phyloP scores from a whole-genome alignment of 2,329 filamentous ascomycete genomes.

The Aspergillus sp. region DNA sequence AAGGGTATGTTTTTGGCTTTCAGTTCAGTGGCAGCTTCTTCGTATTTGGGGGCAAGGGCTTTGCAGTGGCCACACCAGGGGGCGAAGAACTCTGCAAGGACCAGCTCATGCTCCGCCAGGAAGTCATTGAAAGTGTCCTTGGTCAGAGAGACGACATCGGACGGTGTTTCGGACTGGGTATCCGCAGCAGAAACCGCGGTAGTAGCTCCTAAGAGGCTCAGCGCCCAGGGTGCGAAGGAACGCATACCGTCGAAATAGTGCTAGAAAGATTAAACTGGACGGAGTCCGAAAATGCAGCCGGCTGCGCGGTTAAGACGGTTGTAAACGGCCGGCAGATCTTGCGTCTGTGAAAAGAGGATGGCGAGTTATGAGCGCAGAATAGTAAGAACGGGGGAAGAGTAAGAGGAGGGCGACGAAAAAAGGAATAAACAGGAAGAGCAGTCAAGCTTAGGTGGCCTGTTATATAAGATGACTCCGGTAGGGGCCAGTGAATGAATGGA shows the following conservation, averaged over 20 bases:
- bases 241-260: conserved; percentile 32
- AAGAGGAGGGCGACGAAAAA: not conserved
- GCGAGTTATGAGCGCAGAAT: not conserved
- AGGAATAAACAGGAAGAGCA: conserved; percentile 2
- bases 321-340: not conserved
- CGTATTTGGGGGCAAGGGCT: conserved; percentile 69
- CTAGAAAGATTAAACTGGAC: not conserved
- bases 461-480: conserved; percentile 12
- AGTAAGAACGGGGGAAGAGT: not conserved
- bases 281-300: not conserved
- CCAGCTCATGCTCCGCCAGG: conserved; percentile 79
- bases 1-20: conserved; percentile 51
- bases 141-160: conserved; percentile 82
- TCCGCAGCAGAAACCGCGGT: conserved; percentile 37
- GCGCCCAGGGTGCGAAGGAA: conserved; percentile 38
- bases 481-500: conserved; percentile 10
- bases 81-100: conserved; percentile 95
- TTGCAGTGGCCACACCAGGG: conserved; percentile 99
- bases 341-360: not conserved
- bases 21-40: conserved; percentile 48
- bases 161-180: conserved; percentile 41
- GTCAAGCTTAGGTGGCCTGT: conserved; percentile 9
- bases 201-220: conserved; percentile 41
- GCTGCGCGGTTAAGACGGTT: not conserved
- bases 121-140: conserved; percentile 85